Evolutionary conservation across 1,284 basidiomycete species (phyloP), one percentile per base, ranked within the genome.

Genomic region (Apiotrichum akiyoshidainum): DNA sequence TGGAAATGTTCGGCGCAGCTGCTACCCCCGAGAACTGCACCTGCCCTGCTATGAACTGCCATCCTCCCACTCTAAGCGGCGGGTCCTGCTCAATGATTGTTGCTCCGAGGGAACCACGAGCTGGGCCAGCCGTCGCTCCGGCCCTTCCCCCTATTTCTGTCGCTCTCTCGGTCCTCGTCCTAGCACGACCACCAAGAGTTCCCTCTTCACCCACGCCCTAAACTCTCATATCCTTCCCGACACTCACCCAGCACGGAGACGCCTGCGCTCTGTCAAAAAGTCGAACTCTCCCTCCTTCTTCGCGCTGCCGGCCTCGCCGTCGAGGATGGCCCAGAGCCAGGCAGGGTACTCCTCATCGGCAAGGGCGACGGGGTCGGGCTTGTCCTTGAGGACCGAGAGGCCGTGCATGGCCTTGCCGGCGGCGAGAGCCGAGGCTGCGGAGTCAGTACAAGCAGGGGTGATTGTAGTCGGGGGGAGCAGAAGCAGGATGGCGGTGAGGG

Each of bases 311-410:
- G 61, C 54, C 58, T 49, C 63, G 16, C 17, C 31, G 35, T 72
- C 73, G 40, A 91, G 78, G 46, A 93, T 73, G 22, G 82, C 86
- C 91, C 92, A 97, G 46, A 97, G 77, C 93, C 93, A 96, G 5
- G 83, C 73, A 1, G 93, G 93, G 75, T 97, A 96, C 68, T 88
- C 85, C 41, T 89, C 85, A 76, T 97, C 93, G 3, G 88, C 81
- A 13, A 84, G 78, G 1, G 93, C 90, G 13, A 92, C 76, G 3
- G 95, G 86, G 40, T 90, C 87, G 0, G 84, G 80, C 70, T 92
- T 87, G 64, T 85, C 87, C 76, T 96, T 96, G 53, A 90, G 81
- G 69, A 91, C 91, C 61, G 87, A 87, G 9, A 92, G 75, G 3
- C 92, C 92, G 11, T 81, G 80, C 40, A 97, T 79, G 2, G 89